Evolutionary conservation across 1,284 basidiomycete species (phyloP), one percentile per base, ranked within the genome.

Genomic region (Lentinula novae-zelandiae): DNA sequence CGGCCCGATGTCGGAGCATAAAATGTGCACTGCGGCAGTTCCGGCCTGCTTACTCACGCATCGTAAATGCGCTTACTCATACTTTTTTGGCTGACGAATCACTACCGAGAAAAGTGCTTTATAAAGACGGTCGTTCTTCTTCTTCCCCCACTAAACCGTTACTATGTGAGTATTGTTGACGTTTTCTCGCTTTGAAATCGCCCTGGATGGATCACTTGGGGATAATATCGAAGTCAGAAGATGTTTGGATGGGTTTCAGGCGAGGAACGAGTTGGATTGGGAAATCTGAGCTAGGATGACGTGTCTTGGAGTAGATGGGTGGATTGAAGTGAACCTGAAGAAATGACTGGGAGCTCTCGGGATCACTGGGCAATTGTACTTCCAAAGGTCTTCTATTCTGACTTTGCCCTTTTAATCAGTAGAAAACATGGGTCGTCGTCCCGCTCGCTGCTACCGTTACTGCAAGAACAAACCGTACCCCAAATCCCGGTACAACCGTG

Each of bases 381-480:
- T 9, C 1, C 2, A 12, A 46, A 44, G 15, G 1, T 1, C 44
- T 22, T 22, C 6, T 13, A 46, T 20, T 10, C 44, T 46, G 44
- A 46, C 22, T 7, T 22, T 27, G 27, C 17, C 17, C 17, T 27
- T 27, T 46, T n/a, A 10, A 20, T 7, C 7, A 34, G 22, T 34
- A 63, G 64, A 65, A 61, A 57, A 66, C 77, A 79, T 96, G 93
- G 95, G 94, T 85, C 92, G 94, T 76, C 92, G 93, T 84, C 94
- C 94, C 69, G 93, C 94, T 78, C 90, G 92, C 71, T 96, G 94
- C 86, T 95, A 96, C 82, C 89, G 93, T 68, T 96, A 97, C 84
- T 96, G 94, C 86, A 97, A 98, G 84, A 97, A 96, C 87, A 97
- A 98, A 86, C 94, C 94, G 50, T 92, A 90, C 79, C 90, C 90